phyloP scores from a whole-genome alignment of 1,139 yeast species.

The Suhomyces panamericanus region DNA sequence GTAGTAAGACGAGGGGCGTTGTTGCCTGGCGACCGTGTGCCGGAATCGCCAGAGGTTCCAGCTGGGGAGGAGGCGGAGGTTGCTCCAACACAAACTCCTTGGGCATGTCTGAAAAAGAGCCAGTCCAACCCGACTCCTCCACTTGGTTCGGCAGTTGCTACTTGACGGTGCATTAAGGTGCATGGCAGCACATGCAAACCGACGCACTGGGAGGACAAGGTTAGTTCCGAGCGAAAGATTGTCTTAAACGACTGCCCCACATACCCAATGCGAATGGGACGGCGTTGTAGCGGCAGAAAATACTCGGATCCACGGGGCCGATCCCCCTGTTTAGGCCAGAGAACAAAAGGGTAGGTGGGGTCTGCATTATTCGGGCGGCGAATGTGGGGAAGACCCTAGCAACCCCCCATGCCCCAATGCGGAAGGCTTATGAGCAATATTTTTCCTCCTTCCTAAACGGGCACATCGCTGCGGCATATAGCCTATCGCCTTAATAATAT shows the following conservation, averaged over 20 bases:
- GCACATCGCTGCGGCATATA: neutral
- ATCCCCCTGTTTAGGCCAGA: constrained; percentile 1
- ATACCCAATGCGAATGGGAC: neutral
- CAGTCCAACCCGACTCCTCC: too few species aligned
- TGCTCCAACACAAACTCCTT: too few species aligned
- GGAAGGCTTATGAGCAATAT: constrained; percentile 4
- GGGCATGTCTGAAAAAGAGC: too few species aligned
- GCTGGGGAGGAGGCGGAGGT: too few species aligned
- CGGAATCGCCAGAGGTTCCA: too few species aligned
- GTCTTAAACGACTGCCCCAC: neutral
- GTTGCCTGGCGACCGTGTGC: too few species aligned
- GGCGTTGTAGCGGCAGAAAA: neutral
- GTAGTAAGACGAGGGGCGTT: too few species aligned
- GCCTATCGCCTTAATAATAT: neutral
- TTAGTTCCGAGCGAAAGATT: too few species aligned
- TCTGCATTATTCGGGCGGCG: neutral
- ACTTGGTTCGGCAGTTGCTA: too few species aligned
- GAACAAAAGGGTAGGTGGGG: constrained; percentile 1
- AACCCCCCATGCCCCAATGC: neutral
- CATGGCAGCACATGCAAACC: neutral
- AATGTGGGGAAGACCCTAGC: constrained; percentile 6
- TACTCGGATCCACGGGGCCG: constrained; percentile 2
- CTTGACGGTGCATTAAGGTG: neutral
- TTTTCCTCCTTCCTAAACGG: neutral
- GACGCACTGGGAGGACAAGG: neutral